Conservation (phyloP, 2,329 filamentous ascomycete genomes). For the Alternaria hordeiaustralica region DNA sequence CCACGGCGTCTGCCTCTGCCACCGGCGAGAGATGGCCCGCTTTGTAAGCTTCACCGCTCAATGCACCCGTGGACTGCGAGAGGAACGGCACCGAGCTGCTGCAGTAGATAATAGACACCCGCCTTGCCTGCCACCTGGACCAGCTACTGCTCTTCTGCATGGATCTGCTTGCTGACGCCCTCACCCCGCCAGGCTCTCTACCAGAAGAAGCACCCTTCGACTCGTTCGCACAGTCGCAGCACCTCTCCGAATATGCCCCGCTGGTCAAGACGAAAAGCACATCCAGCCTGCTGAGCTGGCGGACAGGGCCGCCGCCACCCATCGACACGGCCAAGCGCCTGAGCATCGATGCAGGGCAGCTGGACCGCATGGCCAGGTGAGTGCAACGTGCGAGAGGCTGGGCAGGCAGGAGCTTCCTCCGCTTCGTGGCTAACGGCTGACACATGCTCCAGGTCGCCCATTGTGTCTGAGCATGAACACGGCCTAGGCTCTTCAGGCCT, state of each 20-base stretch:
- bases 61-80: neutral
- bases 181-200: slow-evolving; percentile 43
- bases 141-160: slow-evolving; percentile 16
- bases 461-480: slow-evolving; percentile 86
- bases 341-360: slow-evolving; percentile 75
- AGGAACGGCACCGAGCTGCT: neutral
- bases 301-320: slow-evolving; percentile 42
- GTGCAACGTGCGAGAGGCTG: slow-evolving; percentile 36
- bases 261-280: slow-evolving; percentile 59
- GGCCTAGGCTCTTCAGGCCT: slow-evolving; percentile 84
- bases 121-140: neutral
- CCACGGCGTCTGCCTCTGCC: neutral
- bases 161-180: slow-evolving; percentile 33
- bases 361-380: slow-evolving; percentile 77
- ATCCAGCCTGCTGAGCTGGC: slow-evolving; percentile 54
- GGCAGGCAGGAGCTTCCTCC: slow-evolving; percentile 6
- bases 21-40: neutral
- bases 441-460: slow-evolving; percentile 68
- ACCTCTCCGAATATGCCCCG: slow-evolving; percentile 38
- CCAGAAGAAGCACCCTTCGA: slow-evolving; percentile 40
- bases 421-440: slow-evolving; percentile 16
- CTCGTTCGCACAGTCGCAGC: slow-evolving; percentile 25
- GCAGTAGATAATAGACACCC: neutral
- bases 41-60: slow-evolving; percentile 9
- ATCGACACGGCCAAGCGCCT: slow-evolving; percentile 69